These are phyloP conservation scores for Aspergillus asperescens DNA, from an alignment of 495 filamentous ascomycete species.

Conservation along the genomic window DNA sequence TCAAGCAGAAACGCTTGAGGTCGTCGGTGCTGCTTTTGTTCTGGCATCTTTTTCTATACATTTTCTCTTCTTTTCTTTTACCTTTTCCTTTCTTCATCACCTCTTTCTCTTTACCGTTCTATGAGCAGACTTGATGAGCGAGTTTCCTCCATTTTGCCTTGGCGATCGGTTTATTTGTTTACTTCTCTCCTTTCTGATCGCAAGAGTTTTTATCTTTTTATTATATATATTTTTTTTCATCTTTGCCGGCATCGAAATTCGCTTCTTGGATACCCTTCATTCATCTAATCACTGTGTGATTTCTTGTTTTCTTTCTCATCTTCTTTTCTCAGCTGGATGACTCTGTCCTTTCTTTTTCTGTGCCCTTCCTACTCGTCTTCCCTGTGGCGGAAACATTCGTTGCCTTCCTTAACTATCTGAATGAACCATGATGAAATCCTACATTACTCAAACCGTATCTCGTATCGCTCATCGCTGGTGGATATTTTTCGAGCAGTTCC, in stretches of 20 bases:
- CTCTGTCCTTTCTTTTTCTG: slow-evolving; percentile 1
- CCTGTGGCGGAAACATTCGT: slow-evolving; percentile 5
- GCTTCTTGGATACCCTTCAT: slow-evolving; percentile 25
- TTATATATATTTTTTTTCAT: slow-evolving; percentile 8
- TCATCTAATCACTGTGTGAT: slow-evolving; percentile 24
- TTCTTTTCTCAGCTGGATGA: not conserved
- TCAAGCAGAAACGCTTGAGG: slow-evolving; percentile 1
- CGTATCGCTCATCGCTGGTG: not conserved
- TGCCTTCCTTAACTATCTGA: slow-evolving; percentile 13
- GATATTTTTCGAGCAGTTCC: no score
- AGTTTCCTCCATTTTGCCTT: slow-evolving; percentile 23
- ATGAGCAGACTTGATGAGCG: slow-evolving; percentile 5
- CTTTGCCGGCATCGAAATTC: slow-evolving; percentile 20
- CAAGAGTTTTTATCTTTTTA: slow-evolving; percentile 3
- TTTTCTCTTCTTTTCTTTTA: slow-evolving; percentile 7
- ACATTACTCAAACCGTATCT: slow-evolving; percentile 1
- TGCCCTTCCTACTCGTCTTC: slow-evolving; percentile 5
- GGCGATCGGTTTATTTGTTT: slow-evolving; percentile 9
- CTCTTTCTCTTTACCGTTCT: slow-evolving; percentile 8
- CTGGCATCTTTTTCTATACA: slow-evolving; percentile 14
- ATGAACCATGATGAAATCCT: slow-evolving; percentile 22
- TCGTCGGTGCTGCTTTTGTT: not conserved
- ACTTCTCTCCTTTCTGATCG: slow-evolving; percentile 10
- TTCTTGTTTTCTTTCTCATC: slow-evolving; percentile 13
- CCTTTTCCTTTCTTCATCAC: slow-evolving; percentile 7